Conservation (phyloP, 129 eudicot species). For the Centella asiatica region DNA sequence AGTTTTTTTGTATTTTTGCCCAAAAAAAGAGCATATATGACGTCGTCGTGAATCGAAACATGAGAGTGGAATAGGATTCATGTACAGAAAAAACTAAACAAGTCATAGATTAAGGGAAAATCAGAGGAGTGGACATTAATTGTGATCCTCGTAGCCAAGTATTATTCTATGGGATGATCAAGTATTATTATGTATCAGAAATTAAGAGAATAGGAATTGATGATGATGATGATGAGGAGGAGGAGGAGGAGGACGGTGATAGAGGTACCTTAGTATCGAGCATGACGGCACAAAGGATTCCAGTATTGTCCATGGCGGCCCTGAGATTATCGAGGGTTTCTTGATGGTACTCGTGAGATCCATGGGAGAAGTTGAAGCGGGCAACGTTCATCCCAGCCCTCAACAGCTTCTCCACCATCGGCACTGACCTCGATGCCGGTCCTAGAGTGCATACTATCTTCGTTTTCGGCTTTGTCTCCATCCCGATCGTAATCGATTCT, state of each 20-base stretch:
- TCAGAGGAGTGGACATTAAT: too few species aligned
- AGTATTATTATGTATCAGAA: too few species aligned
- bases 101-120: too few species aligned
- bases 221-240: background rate
- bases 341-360: slow-evolving; percentile 14
- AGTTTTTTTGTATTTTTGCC: too few species aligned
- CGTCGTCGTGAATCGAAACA: too few species aligned
- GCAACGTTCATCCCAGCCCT: slow-evolving; percentile 21
- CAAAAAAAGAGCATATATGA: too few species aligned
- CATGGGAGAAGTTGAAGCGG: slow-evolving; percentile 18
- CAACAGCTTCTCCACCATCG: slow-evolving; percentile 19
- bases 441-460: slow-evolving; percentile 21
- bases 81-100: too few species aligned
- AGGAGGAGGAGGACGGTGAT: background rate
- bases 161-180: too few species aligned
- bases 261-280: slow-evolving; percentile 10
- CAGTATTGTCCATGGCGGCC: slow-evolving; percentile 6
- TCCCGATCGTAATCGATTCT: background rate
- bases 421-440: slow-evolving; percentile 14
- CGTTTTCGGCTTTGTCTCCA: slow-evolving; percentile 15
- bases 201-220: background rate
- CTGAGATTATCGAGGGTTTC: slow-evolving; percentile 20
- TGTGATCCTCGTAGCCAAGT: too few species aligned
- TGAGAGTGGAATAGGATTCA: too few species aligned
- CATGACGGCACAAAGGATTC: slow-evolving; percentile 12